Evolutionary conservation across 2,329 filamentous ascomycete genomes (phyloP), one percentile per base, ranked within the genome.

Genomic region (Pseudocercospora musae): DNA sequence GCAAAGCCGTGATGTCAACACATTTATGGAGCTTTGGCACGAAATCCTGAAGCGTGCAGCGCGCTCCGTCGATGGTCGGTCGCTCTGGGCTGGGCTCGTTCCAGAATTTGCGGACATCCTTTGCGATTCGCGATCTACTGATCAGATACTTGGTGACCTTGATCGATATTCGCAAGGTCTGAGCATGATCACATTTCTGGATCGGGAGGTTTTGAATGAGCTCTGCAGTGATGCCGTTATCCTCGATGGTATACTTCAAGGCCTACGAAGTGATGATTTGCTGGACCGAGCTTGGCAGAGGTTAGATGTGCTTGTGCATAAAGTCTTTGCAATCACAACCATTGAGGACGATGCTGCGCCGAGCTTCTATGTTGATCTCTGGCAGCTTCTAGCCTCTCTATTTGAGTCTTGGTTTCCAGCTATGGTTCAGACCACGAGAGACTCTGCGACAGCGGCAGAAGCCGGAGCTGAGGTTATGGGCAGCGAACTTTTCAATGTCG

Each of bases 1-100:
- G 1, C 65, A 62, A 18, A 68, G 63, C n/a, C 66, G 74, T 9
- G 66, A 67, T 20, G 61, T 75, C 5, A n/a, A 27, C 11, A 59
- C 58, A 1, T 74, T 76, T 33, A 49, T 75, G 8, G 61, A 71
- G 13, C 57, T 70, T 9, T 75, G 73, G 73, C 61, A 66, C 8
- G 42, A 62, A n/a, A 66, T 73, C 56, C 65, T 75, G 27, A n/a
- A 57, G 53, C 15, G 48, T 20, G 29, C 40, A n/a, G n/a, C n/a
- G n/a, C n/a, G n/a, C n/a, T n/a, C n/a, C n/a, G n/a, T n/a, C 27
- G 27, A 29, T 29, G 4, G 4, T 8, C 8, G 27, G 27, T 60
- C 60, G 25, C 53, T 73, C 6, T 74, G 72, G 72, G 40, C 59
- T 10, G 57, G 65, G 20, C 57, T 75, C 11, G 52, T 40, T 11